Evolutionary conservation across 129 eudicot species (phyloP), one percentile per base, ranked within the genome.

Genomic region (Pseudognaphalium luteoalbum): DNA sequence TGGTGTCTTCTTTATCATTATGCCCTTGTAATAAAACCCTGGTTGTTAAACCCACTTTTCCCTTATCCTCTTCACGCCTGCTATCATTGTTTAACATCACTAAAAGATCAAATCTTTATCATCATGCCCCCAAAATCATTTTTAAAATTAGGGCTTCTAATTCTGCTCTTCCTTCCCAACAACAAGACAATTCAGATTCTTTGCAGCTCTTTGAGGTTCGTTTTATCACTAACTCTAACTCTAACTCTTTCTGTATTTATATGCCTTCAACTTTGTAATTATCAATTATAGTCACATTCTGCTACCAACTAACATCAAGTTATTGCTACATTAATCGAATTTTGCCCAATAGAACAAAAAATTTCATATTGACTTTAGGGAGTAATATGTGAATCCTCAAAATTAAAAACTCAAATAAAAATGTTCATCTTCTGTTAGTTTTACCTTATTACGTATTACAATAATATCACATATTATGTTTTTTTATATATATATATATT

Each of bases 141-240:
- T 47, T 83, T 77, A 72, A 69, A 73, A 29, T 80, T 72, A 76
- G 85, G 73, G 89, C 76, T 61, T 72, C 83, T 15, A 86, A 68
- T 39, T 68, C 85, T 47, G 54, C 54, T 14, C 54, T 47, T 17
- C 66, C 73, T 62, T 35, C 83, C n/a, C 73, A 85, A 54, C 62
- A 75, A 21, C 64, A 22, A 59, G 65, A 25, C 33, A 79, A 76
- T 74, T 51, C 86, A 50, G 86, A 82, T 39, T 79, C 87, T 7
- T 58, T 64, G 63, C 82, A 86, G 81, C 76, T 86, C 30, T 86
- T 86, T 47, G 83, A 82, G 89, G 89, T 86, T 59, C 12, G 32
- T 22, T 21, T 60, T 25, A 21, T 22, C 6, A 3, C 32, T 25
- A 9, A 60, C 32, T 60, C 25, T 25, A 9, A 60, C 32, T 60